A percentile compares a stretch with the other conserved stretches of the same genome.
Conservation (phyloP, 495 filamentous ascomycete species). For the Talaromyces wortmannii region DNA sequence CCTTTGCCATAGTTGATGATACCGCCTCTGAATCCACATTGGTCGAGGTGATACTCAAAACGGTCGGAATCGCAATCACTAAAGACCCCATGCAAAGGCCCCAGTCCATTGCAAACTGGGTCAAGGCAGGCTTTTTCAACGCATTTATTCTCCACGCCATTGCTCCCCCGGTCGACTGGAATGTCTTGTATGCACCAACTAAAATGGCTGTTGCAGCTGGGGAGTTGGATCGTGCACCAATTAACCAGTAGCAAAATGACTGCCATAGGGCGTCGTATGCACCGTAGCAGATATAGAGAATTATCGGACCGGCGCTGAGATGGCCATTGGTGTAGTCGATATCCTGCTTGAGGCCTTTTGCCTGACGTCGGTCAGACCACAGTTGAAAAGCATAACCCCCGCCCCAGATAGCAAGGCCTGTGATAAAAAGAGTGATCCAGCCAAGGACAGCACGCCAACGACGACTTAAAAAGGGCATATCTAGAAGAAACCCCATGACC, state of each 20-base stretch:
- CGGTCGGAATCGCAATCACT: conserved; percentile 63
- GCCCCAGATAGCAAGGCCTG: conserved; percentile 45
- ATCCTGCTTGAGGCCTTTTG: conserved; percentile 24
- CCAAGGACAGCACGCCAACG: conserved; percentile 32
- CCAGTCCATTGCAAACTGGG: conserved; percentile 52
- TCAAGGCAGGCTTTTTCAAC: conserved; percentile 51
- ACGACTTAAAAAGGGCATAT: conserved; percentile 30
- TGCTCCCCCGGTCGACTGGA: conserved; percentile 83
- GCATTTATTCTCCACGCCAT: conserved; percentile 76
- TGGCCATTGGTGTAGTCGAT: conserved; percentile 27
- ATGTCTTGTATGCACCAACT: conserved; percentile 85
- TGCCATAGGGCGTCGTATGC: conserved; percentile 53
- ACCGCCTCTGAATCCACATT: conserved; percentile 31
- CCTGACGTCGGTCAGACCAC: conserved; percentile 23
- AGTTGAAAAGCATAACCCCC: conserved; percentile 47
- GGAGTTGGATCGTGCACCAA: conserved; percentile 83
- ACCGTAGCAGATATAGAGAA: conserved; percentile 50
- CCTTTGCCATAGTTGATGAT: conserved; percentile 3
- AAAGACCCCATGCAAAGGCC: conserved; percentile 60
- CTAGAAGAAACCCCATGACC: conserved; percentile 42
- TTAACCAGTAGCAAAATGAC: conserved; percentile 77
- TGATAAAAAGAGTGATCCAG: conserved; percentile 39
- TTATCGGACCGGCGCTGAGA: conserved; percentile 40
- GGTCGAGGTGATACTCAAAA: conserved; percentile 33
- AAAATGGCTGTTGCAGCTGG: conserved; percentile 80